Percentiles rank a stretch among this genome's conserved stretches.
phyloP scores from a whole-genome alignment of 768 basidiomycete genomes.

The Agaricus sinodeliciosus region DNA sequence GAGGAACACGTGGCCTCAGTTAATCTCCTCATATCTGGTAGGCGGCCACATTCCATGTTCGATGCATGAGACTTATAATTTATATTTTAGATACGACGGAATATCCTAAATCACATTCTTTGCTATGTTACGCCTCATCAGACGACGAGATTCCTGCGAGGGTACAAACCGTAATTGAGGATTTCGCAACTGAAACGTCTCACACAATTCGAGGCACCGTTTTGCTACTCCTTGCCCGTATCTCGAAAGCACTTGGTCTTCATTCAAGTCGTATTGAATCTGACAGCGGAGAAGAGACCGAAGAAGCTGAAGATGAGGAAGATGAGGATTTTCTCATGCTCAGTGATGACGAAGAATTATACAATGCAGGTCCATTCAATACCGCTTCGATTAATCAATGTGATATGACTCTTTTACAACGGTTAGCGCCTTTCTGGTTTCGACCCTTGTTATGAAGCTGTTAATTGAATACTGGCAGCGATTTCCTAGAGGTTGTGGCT shows the following conservation, averaged over 20 bases:
- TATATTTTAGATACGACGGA: constrained; percentile 48
- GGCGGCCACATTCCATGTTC: constrained; percentile 10
- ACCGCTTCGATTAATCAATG: constrained; percentile 15
- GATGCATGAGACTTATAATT: background rate
- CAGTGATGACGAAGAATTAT: constrained; percentile 28
- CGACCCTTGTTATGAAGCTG: background rate
- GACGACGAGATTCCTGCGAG: constrained; percentile 34
- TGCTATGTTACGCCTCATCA: constrained; percentile 44
- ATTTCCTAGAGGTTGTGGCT: constrained; percentile 55
- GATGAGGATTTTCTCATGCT: constrained; percentile 27
- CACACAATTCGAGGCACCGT: constrained; percentile 39
- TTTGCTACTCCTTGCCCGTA: constrained; percentile 32
- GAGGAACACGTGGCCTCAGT: constrained; percentile 28
- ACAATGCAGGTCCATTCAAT: constrained; percentile 24
- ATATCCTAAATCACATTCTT: constrained; percentile 54
- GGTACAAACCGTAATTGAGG: constrained; percentile 36
- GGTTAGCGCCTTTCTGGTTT: constrained; percentile 16
- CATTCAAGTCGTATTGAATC: constrained; percentile 16
- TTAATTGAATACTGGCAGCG: constrained; percentile 25
- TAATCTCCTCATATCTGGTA: constrained; percentile 46
- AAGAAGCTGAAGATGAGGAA: constrained; percentile 30
- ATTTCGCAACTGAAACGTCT: constrained; percentile 34
- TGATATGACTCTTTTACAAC: constrained; percentile 23
- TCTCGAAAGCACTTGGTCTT: constrained; percentile 18
- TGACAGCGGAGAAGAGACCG: constrained; percentile 22